Percentiles rank a stretch among this genome's conserved stretches.
Evolutionary conservation across 805 yeast genomes (phyloP).

Genomic region (Schizosaccharomyces japonicus): DNA sequence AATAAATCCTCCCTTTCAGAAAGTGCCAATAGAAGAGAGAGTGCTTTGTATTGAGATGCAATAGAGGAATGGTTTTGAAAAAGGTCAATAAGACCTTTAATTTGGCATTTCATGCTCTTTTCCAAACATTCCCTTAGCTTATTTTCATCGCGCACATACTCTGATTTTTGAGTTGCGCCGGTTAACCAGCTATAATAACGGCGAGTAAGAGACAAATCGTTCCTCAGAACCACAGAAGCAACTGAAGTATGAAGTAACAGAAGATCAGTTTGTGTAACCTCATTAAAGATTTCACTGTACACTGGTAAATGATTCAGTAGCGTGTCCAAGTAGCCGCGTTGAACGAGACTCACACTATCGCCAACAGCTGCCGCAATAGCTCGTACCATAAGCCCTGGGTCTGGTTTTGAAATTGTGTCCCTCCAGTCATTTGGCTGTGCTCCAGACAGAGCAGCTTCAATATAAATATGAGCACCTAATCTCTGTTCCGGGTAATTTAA

Average conservation of each 20-base stretch:
- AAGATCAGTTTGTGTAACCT: constrained; percentile 28
- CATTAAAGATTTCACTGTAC: constrained; percentile 31
- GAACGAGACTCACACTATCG: constrained; percentile 47
- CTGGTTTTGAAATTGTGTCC: constrained; percentile 27
- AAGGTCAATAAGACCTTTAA: background rate
- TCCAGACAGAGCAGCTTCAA: background rate
- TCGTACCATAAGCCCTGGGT: constrained; percentile 52
- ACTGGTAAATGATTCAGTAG: constrained; percentile 44
- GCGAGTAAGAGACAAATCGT: constrained; percentile 85
- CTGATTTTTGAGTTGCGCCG: constrained; percentile 39
- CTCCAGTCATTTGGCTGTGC: background rate
- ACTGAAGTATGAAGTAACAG: constrained; percentile 37
- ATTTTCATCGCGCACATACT: constrained; percentile 6
- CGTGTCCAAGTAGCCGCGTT: constrained; percentile 72
- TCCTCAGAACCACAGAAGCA: constrained; percentile 42
- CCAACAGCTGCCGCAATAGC: constrained; percentile 49
- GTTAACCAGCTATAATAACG: constrained; percentile 82
- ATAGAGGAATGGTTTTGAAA: constrained; percentile 6
- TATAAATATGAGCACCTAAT: background rate
- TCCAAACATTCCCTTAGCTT: background rate
- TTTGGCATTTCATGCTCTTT: background rate
- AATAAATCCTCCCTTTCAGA: constrained; percentile 20
- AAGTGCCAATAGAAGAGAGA: constrained; percentile 32
- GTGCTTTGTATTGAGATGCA: constrained; percentile 9
- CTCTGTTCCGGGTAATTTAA: background rate